Conservation (phyloP, 371 early-diverging fungal genomes). For the Phascolomyces articulosus region DNA sequence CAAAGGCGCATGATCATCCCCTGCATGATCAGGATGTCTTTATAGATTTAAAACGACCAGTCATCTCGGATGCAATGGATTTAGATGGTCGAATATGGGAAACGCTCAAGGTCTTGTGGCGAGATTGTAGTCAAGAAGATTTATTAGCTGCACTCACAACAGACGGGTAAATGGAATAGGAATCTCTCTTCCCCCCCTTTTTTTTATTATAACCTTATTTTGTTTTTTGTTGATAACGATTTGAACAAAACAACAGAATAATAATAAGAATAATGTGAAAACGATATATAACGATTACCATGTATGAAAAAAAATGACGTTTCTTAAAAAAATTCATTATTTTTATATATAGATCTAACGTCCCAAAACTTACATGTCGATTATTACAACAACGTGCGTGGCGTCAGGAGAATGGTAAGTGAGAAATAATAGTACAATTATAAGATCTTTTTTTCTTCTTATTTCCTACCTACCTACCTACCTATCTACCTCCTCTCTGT, state of each 20-base stretch:
- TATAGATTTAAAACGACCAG: slow-evolving; percentile 18
- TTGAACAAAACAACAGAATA: no score
- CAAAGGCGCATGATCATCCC: slow-evolving; percentile 15
- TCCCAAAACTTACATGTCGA: slow-evolving; percentile 46
- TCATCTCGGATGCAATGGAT: slow-evolving; percentile 26
- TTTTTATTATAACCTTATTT: no score
- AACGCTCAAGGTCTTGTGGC: slow-evolving; percentile 34
- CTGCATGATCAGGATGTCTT: slow-evolving; percentile 21
- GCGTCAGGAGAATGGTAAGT: slow-evolving; percentile 13
- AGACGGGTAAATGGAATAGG: slow-evolving; percentile 26
- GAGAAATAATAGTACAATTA: no score
- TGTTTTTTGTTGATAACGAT: not conserved
- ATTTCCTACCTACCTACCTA: no score
- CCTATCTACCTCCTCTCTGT: no score
- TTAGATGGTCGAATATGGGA: slow-evolving; percentile 45
- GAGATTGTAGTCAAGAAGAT: slow-evolving; percentile 28
- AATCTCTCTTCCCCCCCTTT: no score
- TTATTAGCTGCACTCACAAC: slow-evolving; percentile 21
- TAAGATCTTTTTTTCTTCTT: no score
- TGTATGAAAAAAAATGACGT: no score
- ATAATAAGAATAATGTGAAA: no score
- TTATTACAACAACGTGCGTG: slow-evolving; percentile 37
- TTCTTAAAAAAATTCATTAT: not conserved
- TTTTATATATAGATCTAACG: slow-evolving; percentile 29
- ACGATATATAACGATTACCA: no score